Evolutionary conservation across 805 yeast species (phyloP), one percentile per base, ranked within the genome.

Genomic region (Lipomyces starkeyi): DNA sequence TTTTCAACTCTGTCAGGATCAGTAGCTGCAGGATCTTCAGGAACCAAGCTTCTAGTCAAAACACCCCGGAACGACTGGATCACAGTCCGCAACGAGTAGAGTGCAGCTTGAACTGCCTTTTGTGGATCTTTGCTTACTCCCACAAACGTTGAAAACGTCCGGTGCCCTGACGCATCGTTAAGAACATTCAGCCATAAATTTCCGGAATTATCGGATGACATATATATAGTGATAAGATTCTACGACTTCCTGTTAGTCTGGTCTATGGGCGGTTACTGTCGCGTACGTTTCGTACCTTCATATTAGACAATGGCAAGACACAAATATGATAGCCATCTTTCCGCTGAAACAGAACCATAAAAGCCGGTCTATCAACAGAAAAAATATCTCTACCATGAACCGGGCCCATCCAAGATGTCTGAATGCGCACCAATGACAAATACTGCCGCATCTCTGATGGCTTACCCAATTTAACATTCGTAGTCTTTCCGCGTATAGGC

Each of bases 291-390:
- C 59, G 29, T 52, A 72, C 72, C 43, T 52, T n/a, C 35, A 67
- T 57, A n/a, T 72, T 75, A 7, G 76, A 68, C 27, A 66, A 37
- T 13, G 76, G 74, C 34, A 74, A 35, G 7, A 75, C 59, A 7
- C 66, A 74, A 8, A 75, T 73, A 56, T 75, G 71, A 20, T 57
- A 35, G 5, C 75, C 76, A 60, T 75, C 77, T 13, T 35, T 49
- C 14, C 75, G 67, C 40, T 66, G 70, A 32, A 67, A 69, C 17
- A 69, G 62, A 1, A 68, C 35, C 64, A 68, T 32, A 20, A 64
- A 61, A 17, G 64, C 66, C 25, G 67, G 62, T 34, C 65, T 53
- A 25, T 69, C 72, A 37, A 69, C 59, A 11, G 14, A 11, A 57
- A 69, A 67, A n/a, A 22, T 34, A 8, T 22, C 25, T 6, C 43